These are phyloP conservation scores for Leptomonas pyrrhocoris DNA, from an alignment of 208 protist genomes.

Conservation along the genomic window DNA sequence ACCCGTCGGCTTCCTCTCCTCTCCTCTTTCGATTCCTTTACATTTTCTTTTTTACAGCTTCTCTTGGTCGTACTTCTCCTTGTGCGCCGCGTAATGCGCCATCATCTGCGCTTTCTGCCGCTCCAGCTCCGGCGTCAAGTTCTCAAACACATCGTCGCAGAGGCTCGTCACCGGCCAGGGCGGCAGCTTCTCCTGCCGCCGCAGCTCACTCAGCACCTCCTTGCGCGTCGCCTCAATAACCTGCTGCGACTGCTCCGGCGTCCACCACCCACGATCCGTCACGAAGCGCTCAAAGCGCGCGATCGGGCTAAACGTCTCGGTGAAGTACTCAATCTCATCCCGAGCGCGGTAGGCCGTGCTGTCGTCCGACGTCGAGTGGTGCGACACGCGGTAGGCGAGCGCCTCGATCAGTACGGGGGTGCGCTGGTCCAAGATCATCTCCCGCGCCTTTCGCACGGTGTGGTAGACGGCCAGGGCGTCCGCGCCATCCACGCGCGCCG, in stretches of 20 bases:
- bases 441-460: conserved; percentile 85
- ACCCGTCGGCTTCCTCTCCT: background rate
- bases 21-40: background rate
- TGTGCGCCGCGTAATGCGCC: conserved; percentile 64
- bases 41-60: conserved; percentile 35
- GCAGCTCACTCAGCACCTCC: conserved; percentile 59
- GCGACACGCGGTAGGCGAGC: conserved; percentile 95
- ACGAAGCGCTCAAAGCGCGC: conserved; percentile 75
- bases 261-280: conserved; percentile 64
- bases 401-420: conserved; percentile 95
- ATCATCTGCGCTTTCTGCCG: conserved; percentile 51
- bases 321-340: conserved; percentile 69
- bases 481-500: conserved; percentile 96
- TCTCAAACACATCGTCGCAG: conserved; percentile 69
- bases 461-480: conserved; percentile 96
- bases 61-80: conserved; percentile 52
- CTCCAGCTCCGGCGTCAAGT: conserved; percentile 49
- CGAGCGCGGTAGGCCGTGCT: conserved; percentile 85
- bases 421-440: conserved; percentile 80
- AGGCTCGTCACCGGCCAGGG: conserved; percentile 56
- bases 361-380: conserved; percentile 97
- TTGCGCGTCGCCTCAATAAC: conserved; percentile 50
- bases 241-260: conserved; percentile 41
- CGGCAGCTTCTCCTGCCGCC: conserved; percentile 72
- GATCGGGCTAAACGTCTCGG: conserved; percentile 61